Base-by-base conservation (phyloP, 2,329 filamentous ascomycete genomes). In the Colletotrichum chlorophyti region DNA sequence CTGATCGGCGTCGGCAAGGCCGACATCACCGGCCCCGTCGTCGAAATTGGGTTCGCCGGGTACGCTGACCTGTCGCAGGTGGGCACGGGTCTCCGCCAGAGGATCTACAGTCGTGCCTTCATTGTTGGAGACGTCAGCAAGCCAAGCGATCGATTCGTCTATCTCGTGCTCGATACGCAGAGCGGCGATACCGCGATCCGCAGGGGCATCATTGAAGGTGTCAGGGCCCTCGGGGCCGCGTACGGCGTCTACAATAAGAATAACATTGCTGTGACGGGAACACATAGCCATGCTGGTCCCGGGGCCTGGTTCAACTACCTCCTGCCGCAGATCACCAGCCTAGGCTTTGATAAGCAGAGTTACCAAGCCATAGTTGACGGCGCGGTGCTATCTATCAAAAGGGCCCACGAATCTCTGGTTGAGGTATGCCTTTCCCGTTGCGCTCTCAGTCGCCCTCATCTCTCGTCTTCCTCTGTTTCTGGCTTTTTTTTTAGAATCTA, bases 291-390 rank as follows among this genome's bases (percentile, higher is more conserved):
- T 75, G 89, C 93, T 21, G 94, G 93, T 0, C 93, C 94, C 0
- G 94, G 91, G 2, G 94, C 90, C 6, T 98, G 93, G 92, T 81
- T 96, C 70, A 98, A 98, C 74, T 98, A 97, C 70, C 82, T 98
- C 9, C 80, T 97, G 6, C 94, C 93, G 7, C 93, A 97, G 70
- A 90, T 98, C 63, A 95, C 94, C 0, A 93, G 88, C 68, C 83
- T 90, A 58, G 94, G 94, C 0, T 97, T 97, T 66, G 84, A 92
- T 73, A 86, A 87, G 67, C 91, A 96, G 72, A 96, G 91, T 67
- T 96, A 96, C 69, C 83, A 88, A 63, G 93, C 94, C 24, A 92
- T 98, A 61, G 92, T 98, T 0, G 87, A 95, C 65, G 94, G 94
- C 2, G 88, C 91, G 1, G 70, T 97, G 1, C 77, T 91, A 2